These are phyloP conservation scores for Peronospora belbahrii DNA, from an alignment of 352 stramenopile species.

Conservation along the genomic window DNA sequence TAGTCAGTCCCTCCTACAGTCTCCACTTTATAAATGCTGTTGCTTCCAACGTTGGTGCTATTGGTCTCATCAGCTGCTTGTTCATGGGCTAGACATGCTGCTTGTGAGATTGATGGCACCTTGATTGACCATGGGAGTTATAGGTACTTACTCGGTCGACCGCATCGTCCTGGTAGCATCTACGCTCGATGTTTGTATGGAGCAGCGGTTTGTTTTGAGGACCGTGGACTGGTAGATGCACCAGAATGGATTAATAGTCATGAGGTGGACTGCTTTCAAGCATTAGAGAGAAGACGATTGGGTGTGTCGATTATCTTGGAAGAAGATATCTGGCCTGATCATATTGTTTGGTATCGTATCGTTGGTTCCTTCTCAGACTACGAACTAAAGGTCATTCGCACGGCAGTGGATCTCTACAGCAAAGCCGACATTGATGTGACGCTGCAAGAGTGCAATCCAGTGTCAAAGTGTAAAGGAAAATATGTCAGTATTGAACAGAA, in stretches of 20 bases:
- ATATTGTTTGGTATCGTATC: slow-evolving; percentile 65
- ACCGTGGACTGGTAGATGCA: slow-evolving; percentile 54
- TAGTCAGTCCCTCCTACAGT: slow-evolving; percentile 17
- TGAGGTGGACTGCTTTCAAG: slow-evolving; percentile 28
- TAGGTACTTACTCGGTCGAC: slow-evolving; percentile 43
- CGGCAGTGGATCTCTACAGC: slow-evolving; percentile 47
- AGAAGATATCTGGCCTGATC: slow-evolving; percentile 60
- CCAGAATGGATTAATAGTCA: slow-evolving; percentile 33
- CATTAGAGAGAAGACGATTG: slow-evolving; percentile 28
- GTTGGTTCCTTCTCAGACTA: slow-evolving; percentile 37
- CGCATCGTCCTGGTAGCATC: slow-evolving; percentile 42
- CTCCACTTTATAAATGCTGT: slow-evolving; percentile 6
- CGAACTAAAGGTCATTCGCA: slow-evolving; percentile 44
- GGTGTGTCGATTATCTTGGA: slow-evolving; percentile 47
- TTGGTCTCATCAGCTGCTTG: slow-evolving; percentile 3
- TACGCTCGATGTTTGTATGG: slow-evolving; percentile 44
- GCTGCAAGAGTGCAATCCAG: slow-evolving; percentile 55
- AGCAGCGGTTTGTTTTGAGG: slow-evolving; percentile 44
- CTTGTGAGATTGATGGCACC: slow-evolving; percentile 41
- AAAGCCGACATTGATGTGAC: slow-evolving; percentile 53
- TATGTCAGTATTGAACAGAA: slow-evolving; percentile 70
- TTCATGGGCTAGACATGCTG: slow-evolving; percentile 6
- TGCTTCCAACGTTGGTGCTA: slow-evolving; percentile 10
- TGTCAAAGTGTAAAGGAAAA: slow-evolving; percentile 48
- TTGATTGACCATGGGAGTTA: slow-evolving; percentile 33